A percentile compares a stretch with the other conserved stretches of the same genome.
These are phyloP conservation scores for Termitomyces bulborhizus DNA, from an alignment of 768 basidiomycete species.

Conservation along the genomic window DNA sequence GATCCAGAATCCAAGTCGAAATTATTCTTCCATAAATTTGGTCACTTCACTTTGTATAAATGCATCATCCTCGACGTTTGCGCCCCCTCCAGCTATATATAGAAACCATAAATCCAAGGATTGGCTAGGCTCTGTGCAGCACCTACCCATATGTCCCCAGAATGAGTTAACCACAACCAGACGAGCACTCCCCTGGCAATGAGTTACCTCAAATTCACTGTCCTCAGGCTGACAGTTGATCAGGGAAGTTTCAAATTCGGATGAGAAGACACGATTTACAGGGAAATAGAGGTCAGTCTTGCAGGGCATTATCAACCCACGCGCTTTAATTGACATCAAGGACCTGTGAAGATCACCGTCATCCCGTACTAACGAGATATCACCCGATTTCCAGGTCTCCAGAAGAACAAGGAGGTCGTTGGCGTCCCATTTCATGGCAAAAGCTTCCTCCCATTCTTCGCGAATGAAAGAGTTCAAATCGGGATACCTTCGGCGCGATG, in stretches of 20 bases:
- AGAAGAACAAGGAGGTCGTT: constrained; percentile 46
- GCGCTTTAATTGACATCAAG: constrained; percentile 39
- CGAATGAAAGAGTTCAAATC: constrained; percentile 44
- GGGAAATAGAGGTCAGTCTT: constrained; percentile 58
- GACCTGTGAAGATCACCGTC: constrained; percentile 35
- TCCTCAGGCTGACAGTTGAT: constrained; percentile 40
- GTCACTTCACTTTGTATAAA: constrained; percentile 39
- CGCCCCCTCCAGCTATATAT: constrained; percentile 39
- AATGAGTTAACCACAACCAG: constrained; percentile 49
- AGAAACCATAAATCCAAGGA: not conserved
- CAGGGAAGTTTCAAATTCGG: not conserved
- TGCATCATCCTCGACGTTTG: constrained; percentile 29
- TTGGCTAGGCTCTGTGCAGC: not conserved
- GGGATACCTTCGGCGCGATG: constrained; percentile 28
- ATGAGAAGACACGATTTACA: constrained; percentile 18
- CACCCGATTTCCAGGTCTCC: constrained; percentile 44
- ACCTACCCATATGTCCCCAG: constrained; percentile 53
- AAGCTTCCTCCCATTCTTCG: constrained; percentile 44
- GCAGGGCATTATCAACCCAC: constrained; percentile 51
- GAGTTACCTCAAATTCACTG: constrained; percentile 39
- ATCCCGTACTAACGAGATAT: constrained; percentile 39
- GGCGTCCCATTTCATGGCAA: constrained; percentile 44
- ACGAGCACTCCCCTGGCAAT: constrained; percentile 30
- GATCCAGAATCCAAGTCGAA: not conserved
- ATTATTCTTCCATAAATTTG: constrained; percentile 34